Conservation (phyloP, 441 rosid species). For the Raphanus hybrid region DNA sequence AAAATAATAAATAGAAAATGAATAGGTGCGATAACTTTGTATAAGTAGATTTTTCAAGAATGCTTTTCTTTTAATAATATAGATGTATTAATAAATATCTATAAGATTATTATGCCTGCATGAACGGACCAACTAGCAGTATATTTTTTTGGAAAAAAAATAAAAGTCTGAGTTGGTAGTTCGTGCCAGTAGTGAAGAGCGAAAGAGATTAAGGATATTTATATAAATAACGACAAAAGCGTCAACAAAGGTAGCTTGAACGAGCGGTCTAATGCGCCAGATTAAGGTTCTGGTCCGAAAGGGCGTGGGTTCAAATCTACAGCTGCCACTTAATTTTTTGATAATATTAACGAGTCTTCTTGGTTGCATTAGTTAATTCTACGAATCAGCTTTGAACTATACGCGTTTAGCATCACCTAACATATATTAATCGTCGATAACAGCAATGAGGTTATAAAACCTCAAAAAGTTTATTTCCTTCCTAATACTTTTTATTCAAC, state of each 20-base stretch:
- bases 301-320: constrained; percentile 99
- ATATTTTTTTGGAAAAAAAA: no score
- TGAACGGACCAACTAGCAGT: no score
- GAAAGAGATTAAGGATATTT: no score
- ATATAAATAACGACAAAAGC: not conserved
- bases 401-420: not conserved
- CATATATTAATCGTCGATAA: not conserved
- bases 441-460: not conserved
- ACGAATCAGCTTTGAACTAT: not conserved
- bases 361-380: not conserved
- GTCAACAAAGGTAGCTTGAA: not conserved
- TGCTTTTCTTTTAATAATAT: no score
- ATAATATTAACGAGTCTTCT: not conserved
- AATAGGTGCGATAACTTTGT: no score
- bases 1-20: no score
- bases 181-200: no score
- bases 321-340: no score
- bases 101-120: no score
- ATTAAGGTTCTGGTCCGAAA: constrained; percentile 98
- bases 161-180: no score
- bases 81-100: no score
- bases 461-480: not conserved
- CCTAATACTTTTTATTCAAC: not conserved
- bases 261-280: constrained; percentile 99
- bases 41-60: no score